These are phyloP conservation scores for Mycena maculata DNA, from an alignment of 768 basidiomycete genomes.

Conservation along the genomic window DNA sequence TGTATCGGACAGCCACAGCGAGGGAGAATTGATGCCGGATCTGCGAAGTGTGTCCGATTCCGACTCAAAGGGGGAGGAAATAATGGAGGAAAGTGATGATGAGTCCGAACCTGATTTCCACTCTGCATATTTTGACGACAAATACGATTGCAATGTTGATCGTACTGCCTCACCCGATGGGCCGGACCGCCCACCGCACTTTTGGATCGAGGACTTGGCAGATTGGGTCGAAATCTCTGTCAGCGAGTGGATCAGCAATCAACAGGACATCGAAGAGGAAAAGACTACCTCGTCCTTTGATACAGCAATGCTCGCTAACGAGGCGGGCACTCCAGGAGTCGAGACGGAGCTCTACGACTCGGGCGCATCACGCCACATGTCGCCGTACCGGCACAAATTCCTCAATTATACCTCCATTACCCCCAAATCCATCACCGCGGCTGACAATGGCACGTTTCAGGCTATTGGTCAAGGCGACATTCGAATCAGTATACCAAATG, in stretches of 20 bases:
- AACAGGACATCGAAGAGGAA: too few relatives aligned
- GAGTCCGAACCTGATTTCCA: background rate
- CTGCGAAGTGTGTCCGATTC: slow-evolving; percentile 10
- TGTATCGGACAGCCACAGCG: background rate
- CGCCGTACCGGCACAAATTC: slow-evolving; percentile 37
- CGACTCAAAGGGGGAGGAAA: background rate
- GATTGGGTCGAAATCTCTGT: slow-evolving; percentile 27
- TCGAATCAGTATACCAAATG: too few relatives aligned
- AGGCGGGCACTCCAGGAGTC: too few relatives aligned
- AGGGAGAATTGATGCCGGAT: background rate
- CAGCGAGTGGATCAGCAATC: too few relatives aligned
- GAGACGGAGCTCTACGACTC: too few relatives aligned
- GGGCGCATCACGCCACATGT: too few relatives aligned
- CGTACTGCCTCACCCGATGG: background rate
- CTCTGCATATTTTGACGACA: background rate
- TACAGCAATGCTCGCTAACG: too few relatives aligned
- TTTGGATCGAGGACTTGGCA: background rate
- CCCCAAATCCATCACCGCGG: too few relatives aligned
- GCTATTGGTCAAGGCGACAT: too few relatives aligned
- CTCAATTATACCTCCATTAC: background rate
- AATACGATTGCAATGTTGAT: background rate
- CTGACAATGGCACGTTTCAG: too few relatives aligned
- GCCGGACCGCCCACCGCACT: slow-evolving; percentile 8
- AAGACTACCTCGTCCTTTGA: too few relatives aligned
- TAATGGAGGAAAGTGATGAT: background rate